Percentiles rank a stretch among this genome's conserved stretches.
Evolutionary conservation across 2,329 filamentous ascomycete species (phyloP).

Genomic region (Penicillium verrucosum): DNA sequence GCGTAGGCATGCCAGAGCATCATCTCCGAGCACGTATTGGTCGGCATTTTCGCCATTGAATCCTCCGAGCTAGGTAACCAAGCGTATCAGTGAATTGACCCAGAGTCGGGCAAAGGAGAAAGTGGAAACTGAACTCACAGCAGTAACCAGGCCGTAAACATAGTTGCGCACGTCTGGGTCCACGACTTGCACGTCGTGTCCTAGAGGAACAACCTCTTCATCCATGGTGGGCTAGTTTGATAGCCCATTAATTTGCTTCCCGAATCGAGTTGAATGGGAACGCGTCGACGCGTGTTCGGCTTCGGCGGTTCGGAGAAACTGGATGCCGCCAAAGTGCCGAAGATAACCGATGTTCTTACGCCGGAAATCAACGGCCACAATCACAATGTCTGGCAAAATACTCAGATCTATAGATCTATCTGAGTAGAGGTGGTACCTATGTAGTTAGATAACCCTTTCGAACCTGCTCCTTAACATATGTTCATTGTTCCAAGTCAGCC

Average conservation of each 20-base stretch:
- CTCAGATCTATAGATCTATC: not conserved
- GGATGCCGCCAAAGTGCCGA: conserved; percentile 17
- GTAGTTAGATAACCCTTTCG: not conserved
- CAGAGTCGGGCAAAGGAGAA: conserved; percentile 1
- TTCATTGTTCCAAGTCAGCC: not conserved
- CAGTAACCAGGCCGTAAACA: conserved; percentile 89
- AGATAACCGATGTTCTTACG: conserved; percentile 20
- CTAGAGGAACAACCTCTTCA: conserved; percentile 37
- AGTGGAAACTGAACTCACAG: conserved; percentile 57
- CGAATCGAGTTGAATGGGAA: conserved; percentile 17
- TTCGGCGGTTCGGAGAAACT: conserved; percentile 24
- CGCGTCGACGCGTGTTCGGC: conserved; percentile 24
- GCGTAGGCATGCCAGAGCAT: conserved; percentile 84
- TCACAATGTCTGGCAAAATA: conserved; percentile 4
- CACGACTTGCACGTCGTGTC: conserved; percentile 58
- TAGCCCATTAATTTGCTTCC: conserved; percentile 13
- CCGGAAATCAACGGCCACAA: not conserved
- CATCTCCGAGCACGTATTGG: conserved; percentile 85
- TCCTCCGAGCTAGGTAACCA: conserved; percentile 68
- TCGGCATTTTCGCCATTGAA: conserved; percentile 74
- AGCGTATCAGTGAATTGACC: conserved; percentile 13
- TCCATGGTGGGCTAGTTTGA: conserved; percentile 37
- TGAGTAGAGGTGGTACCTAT: too few species aligned
- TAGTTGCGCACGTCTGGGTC: conserved; percentile 92
- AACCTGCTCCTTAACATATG: not conserved